Base-by-base conservation (phyloP, 2,329 filamentous ascomycete genomes). In the Fusarium redolens region DNA sequence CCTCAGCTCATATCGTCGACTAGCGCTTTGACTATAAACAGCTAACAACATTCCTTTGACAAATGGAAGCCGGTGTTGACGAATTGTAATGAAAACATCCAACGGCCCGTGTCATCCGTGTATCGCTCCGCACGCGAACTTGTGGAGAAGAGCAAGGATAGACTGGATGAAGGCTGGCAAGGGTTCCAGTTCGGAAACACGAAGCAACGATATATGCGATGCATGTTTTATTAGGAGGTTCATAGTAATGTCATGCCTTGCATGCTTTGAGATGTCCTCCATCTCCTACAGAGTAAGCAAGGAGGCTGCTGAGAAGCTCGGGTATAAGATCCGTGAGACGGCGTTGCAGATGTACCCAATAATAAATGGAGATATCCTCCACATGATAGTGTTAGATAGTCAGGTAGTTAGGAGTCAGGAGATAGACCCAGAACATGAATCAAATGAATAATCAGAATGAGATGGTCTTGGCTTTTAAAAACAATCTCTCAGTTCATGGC, bases 141-240 rank as follows among this genome's bases (percentile, higher is more conserved):
- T 55, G 38, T 51, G 66, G 70, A 25, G 57, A 55, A 51, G 65
- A 47, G 48, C 56, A 41, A 44, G 28, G 25, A 56, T 52, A 37
- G 61, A 22, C 22, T 30, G 6, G 54, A 22, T 38, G 54, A 50
- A 52, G 25, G 48, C 41, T 48, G n/a, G 25, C 33, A 38, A 45
- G 43, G 60, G 22, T 30, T 52, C 40, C 50, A n/a, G 43, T 18
- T 22, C 35, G 50, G 33, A 61, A 48, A 54, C 50, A 54, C 45
- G 35, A 44, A 58, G 33, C 33, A 37, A 50, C 41, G 63, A 57
- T 60, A 64, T 65, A 65, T 22, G n/a, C 8, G 28, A 47, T 54
- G 22, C 61, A 57, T 75, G 75, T 70, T 65, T 76, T 64, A 70
- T 71, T 68, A 73, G 54, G 40, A 56, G 57, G 22, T 38, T 38